Evolutionary conservation across 805 yeast genomes (phyloP).

Genomic region (Candida argentea): DNA sequence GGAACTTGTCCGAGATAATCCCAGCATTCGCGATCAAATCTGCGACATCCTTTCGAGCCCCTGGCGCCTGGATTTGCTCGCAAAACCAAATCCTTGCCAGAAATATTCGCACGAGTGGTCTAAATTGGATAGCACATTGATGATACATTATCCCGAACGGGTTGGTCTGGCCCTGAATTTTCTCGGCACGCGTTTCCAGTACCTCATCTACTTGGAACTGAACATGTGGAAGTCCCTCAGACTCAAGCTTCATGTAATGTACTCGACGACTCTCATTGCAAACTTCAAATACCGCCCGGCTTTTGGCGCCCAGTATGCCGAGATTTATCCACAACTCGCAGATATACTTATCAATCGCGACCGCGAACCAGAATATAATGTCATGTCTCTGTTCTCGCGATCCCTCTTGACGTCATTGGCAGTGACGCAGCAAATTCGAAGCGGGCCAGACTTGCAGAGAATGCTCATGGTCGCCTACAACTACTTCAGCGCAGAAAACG

Average conservation of each 20-base stretch:
- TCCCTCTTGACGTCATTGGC: too few species aligned
- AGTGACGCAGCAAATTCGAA: too few species aligned
- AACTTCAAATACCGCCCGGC: constrained; percentile 44
- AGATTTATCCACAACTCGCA: constrained; percentile 65
- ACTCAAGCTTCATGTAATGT: constrained; percentile 48
- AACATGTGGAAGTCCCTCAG: constrained; percentile 63
- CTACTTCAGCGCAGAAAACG: constrained; percentile 46
- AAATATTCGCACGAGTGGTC: too few species aligned
- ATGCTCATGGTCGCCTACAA: too few species aligned
- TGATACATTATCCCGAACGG: too few species aligned
- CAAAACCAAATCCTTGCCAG: too few species aligned
- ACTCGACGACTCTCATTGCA: constrained; percentile 54
- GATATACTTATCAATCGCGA: constrained; percentile 65
- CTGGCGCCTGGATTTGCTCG: too few species aligned
- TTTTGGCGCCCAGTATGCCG: constrained; percentile 74
- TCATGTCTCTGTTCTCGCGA: constrained; percentile 61
- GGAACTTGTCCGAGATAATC: constrained; percentile 38
- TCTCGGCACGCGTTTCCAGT: constrained; percentile 52
- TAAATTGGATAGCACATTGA: too few species aligned
- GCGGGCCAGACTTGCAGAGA: too few species aligned
- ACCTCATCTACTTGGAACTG: constrained; percentile 54
- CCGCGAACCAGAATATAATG: constrained; percentile 79
- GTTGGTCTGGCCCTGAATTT: too few species aligned
- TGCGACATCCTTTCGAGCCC: too few species aligned
- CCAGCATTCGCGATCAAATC: too few species aligned